These are phyloP conservation scores for Hyaloscypha bicolor DNA, from an alignment of 495 filamentous ascomycete species.

Conservation along the genomic window DNA sequence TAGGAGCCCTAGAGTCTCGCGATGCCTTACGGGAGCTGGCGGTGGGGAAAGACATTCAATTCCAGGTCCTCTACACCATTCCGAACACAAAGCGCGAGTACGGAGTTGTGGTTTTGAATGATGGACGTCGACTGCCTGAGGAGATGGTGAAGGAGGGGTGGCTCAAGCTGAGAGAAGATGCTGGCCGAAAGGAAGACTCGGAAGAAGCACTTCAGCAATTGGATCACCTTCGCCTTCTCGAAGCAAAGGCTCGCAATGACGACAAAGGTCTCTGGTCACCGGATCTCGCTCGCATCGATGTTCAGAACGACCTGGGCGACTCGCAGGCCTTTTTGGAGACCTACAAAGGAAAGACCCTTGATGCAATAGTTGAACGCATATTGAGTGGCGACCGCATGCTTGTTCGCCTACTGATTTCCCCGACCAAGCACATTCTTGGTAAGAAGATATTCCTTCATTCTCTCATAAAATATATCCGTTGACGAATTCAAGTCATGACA, in stretches of 20 bases:
- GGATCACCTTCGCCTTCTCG: conserved; percentile 74
- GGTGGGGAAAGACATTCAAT: conserved; percentile 86
- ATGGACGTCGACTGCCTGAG: conserved; percentile 76
- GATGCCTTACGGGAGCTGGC: conserved; percentile 83
- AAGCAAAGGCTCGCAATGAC: conserved; percentile 76
- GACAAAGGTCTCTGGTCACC: conserved; percentile 75
- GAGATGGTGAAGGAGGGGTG: conserved; percentile 81
- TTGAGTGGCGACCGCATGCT: conserved; percentile 88
- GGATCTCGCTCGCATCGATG: conserved; percentile 64
- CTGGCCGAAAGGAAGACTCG: conserved; percentile 80
- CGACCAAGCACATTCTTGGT: conserved; percentile 78
- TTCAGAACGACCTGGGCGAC: conserved; percentile 74
- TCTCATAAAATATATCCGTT: neutral
- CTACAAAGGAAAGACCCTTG: conserved; percentile 75
- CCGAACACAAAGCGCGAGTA: conserved; percentile 87
- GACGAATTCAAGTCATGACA: conserved; percentile 53
- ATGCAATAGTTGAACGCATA: conserved; percentile 81
- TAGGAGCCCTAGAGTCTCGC: conserved; percentile 87
- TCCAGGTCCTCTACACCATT: conserved; percentile 79
- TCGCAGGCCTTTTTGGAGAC: conserved; percentile 71
- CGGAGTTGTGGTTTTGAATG: conserved; percentile 72
- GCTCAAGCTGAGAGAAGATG: conserved; percentile 90
- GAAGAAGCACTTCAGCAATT: conserved; percentile 70
- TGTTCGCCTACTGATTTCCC: conserved; percentile 74
- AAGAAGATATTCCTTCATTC: neutral